Percentiles rank a stretch among this genome's conserved stretches.
These are phyloP conservation scores for Salinomyces thailandicus DNA, from an alignment of 2,329 filamentous ascomycete species.

Conservation along the genomic window DNA sequence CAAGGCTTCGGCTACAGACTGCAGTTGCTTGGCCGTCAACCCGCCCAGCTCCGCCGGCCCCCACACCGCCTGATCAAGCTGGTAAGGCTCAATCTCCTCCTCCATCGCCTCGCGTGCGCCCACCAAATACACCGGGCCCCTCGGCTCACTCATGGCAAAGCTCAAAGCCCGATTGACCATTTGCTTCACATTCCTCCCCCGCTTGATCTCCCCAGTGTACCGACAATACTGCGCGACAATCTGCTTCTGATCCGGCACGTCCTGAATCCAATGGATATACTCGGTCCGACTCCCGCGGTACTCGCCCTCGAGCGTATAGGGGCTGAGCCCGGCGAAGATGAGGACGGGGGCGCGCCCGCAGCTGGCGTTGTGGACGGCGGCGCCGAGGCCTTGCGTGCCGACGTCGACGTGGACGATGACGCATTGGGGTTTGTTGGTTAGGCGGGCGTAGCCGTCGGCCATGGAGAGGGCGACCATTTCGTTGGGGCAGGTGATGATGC, in stretches of 20 bases:
- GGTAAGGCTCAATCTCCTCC: constrained; percentile 66
- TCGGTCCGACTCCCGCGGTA: constrained; percentile 67
- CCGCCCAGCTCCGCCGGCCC: constrained; percentile 58
- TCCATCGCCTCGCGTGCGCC: constrained; percentile 77
- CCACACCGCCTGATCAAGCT: constrained; percentile 60
- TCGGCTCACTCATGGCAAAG: constrained; percentile 66
- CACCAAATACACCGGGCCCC: constrained; percentile 69
- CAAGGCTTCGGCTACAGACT: constrained; percentile 52
- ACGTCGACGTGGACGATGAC: constrained; percentile 76
- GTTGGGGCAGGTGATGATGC: constrained; percentile 69
- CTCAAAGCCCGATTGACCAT: constrained; percentile 76
- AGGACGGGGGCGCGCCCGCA: constrained; percentile 64
- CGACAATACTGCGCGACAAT: constrained; percentile 79
- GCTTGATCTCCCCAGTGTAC: constrained; percentile 73
- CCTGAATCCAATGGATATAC: constrained; percentile 80
- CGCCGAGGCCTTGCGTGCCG: constrained; percentile 66
- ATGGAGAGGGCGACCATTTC: constrained; percentile 79
- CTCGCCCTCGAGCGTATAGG: constrained; percentile 68
- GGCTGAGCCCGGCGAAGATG: constrained; percentile 68
- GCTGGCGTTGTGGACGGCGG: constrained; percentile 69
- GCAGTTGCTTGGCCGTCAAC: constrained; percentile 44
- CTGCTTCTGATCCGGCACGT: constrained; percentile 69
- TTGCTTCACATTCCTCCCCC: constrained; percentile 77
- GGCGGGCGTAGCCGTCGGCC: constrained; percentile 68
- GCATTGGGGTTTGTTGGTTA: constrained; percentile 62